Evolutionary conservation across 2,329 filamentous ascomycete genomes (phyloP).

Genomic region (Arthrobotrys musiformis): DNA sequence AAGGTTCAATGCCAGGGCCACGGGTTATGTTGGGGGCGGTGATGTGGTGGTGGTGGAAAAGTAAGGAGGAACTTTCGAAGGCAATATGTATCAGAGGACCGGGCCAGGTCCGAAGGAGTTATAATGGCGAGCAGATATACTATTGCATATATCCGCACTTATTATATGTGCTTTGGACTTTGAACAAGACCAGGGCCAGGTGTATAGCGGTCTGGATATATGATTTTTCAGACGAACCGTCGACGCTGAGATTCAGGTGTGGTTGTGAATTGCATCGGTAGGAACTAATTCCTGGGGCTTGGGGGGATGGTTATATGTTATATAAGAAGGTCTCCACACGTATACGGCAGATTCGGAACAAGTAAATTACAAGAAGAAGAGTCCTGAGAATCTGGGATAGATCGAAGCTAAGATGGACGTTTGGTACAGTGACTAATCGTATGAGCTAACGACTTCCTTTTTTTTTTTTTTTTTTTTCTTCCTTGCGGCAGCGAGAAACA

Average conservation of each 20-base stretch:
- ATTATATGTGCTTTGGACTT: slow-evolving; percentile 27
- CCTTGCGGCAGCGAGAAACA: slow-evolving; percentile 23
- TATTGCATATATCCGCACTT: slow-evolving; percentile 44
- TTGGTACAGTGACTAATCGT: slow-evolving; percentile 51
- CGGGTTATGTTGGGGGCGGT: slow-evolving; percentile 6
- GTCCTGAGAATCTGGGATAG: slow-evolving; percentile 30
- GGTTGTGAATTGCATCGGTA: slow-evolving; percentile 32
- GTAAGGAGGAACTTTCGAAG: slow-evolving; percentile 33
- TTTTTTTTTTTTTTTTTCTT: slow-evolving; percentile 26
- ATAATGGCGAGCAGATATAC: slow-evolving; percentile 38
- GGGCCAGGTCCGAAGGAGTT: slow-evolving; percentile 39
- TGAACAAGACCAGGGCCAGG: slow-evolving; percentile 24
- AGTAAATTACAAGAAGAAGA: slow-evolving; percentile 18
- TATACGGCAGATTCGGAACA: slow-evolving; percentile 44
- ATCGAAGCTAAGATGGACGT: slow-evolving; percentile 50
- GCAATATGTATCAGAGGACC: slow-evolving; percentile 18
- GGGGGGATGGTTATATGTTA: slow-evolving; percentile 19
- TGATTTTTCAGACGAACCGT: slow-evolving; percentile 13
- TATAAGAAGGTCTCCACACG: slow-evolving; percentile 44
- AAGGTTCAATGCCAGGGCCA: slow-evolving; percentile 38
- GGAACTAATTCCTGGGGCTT: slow-evolving; percentile 11
- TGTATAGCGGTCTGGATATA: background rate
- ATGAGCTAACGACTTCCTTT: slow-evolving; percentile 44
- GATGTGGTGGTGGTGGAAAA: slow-evolving; percentile 15
- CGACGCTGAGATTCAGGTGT: slow-evolving; percentile 25